phyloP scores from a whole-genome alignment of 768 basidiomycete species.

The Mycena chlorophos region DNA sequence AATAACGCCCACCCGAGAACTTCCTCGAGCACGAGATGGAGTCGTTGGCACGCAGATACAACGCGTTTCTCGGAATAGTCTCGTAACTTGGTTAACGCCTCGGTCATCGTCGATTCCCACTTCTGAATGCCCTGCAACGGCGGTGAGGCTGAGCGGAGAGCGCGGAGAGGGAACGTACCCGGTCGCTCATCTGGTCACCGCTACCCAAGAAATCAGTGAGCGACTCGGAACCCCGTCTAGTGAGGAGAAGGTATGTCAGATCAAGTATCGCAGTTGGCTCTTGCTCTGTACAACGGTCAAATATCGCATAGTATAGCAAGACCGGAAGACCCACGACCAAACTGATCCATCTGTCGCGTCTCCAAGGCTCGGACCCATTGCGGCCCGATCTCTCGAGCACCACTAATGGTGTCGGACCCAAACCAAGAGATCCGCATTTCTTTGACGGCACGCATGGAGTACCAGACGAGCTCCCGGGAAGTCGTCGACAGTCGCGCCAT shows the following conservation, averaged over 20 bases:
- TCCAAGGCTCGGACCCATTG: constrained; percentile 73
- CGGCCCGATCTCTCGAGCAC: constrained; percentile 71
- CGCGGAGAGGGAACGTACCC: constrained; percentile 47
- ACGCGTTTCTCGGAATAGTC: constrained; percentile 72
- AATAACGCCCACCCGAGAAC: constrained; percentile 74
- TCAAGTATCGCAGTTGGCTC: constrained; percentile 67
- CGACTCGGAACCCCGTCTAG: constrained; percentile 70
- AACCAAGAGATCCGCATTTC: constrained; percentile 77
- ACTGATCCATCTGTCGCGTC: constrained; percentile 62
- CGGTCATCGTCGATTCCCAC: constrained; percentile 75
- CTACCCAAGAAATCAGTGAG: constrained; percentile 75
- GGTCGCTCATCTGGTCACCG: constrained; percentile 78
- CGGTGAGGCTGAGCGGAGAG: constrained; percentile 21
- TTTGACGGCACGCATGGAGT: constrained; percentile 64
- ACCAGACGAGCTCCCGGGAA: constrained; percentile 70
- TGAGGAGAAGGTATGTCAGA: constrained; percentile 66
- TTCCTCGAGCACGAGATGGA: constrained; percentile 76
- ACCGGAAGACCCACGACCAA: constrained; percentile 52
- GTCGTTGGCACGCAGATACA: constrained; percentile 72
- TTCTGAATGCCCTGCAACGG: constrained; percentile 67
- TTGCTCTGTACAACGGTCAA: constrained; percentile 44
- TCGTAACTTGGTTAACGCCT: constrained; percentile 70
- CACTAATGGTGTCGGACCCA: constrained; percentile 63
- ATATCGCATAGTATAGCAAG: constrained; percentile 9
- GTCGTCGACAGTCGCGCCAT: constrained; percentile 71